A percentile compares a stretch with the other conserved stretches of the same genome.
Conservation (phyloP, 148 eudicot genomes). For the Cornus florida region DNA sequence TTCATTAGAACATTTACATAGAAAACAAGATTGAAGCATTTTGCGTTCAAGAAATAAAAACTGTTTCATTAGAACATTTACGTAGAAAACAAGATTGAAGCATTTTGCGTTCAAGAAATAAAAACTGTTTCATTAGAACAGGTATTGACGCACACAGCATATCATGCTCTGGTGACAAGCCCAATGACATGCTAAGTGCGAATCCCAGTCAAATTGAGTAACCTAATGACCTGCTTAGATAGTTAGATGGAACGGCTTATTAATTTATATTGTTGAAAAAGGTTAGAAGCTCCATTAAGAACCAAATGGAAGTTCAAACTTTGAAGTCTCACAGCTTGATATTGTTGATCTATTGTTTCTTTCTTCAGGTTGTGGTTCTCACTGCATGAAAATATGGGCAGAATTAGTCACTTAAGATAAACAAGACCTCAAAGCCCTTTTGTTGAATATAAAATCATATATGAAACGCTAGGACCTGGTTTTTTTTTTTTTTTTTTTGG, state of each 20-base stretch:
- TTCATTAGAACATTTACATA: too few species aligned
- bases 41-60: not conserved
- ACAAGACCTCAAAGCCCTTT: too few species aligned
- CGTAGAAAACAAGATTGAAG: not conserved
- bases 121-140: too few species aligned
- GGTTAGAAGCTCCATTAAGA: not conserved
- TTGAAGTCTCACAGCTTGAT: conserved; percentile 44
- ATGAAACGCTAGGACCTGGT: too few species aligned
- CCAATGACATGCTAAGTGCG: not conserved
- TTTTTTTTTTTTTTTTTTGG: too few species aligned
- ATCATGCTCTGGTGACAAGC: not conserved
- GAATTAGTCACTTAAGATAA: too few species aligned
- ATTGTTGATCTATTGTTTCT: conserved; percentile 74
- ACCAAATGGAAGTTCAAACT: not conserved
- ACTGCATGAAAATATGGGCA: conserved; percentile 33
- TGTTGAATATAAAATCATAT: too few species aligned
- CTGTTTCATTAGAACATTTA: too few species aligned
- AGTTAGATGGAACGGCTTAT: not conserved
- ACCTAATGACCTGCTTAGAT: not conserved
- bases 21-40: not conserved
- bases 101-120: not conserved
- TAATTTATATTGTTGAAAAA: not conserved
- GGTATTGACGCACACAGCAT: too few species aligned
- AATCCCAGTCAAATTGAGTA: not conserved
- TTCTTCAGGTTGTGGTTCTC: conserved; percentile 79